Evolutionary conservation across 371 early-diverging fungal genomes (phyloP).

Genomic region (Gilbertella persicaria): DNA sequence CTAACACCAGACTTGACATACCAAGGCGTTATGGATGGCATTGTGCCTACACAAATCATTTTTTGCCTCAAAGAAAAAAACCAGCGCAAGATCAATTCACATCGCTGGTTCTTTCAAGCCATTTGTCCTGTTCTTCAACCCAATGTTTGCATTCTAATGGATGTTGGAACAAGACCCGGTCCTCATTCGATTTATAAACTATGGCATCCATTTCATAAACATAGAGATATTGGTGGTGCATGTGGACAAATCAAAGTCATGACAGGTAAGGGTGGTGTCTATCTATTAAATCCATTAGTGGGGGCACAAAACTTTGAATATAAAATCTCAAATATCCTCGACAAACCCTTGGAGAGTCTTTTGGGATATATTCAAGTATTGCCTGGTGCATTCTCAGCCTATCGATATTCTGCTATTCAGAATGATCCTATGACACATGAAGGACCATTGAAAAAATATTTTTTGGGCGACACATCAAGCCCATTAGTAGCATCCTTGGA

Average conservation of each 20-base stretch:
- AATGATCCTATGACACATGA: slow-evolving; percentile 53
- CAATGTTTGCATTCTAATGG: slow-evolving; percentile 86
- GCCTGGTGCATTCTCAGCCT: slow-evolving; percentile 92
- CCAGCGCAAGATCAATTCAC: slow-evolving; percentile 90
- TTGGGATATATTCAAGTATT: slow-evolving; percentile 90
- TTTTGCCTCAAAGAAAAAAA: slow-evolving; percentile 92
- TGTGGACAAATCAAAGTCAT: slow-evolving; percentile 95
- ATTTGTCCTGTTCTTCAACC: slow-evolving; percentile 85
- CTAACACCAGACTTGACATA: slow-evolving; percentile 69
- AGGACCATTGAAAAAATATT: slow-evolving; percentile 81
- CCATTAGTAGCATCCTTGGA: slow-evolving; percentile 7
- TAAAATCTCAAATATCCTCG: slow-evolving; percentile 91
- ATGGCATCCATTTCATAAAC: slow-evolving; percentile 88
- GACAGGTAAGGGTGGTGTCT: slow-evolving; percentile 67
- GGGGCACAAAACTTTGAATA: slow-evolving; percentile 93
- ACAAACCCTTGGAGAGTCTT: slow-evolving; percentile 89
- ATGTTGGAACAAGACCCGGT: slow-evolving; percentile 92
- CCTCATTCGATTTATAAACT: slow-evolving; percentile 84
- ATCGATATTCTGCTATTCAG: slow-evolving; percentile 79
- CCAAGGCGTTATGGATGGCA: slow-evolving; percentile 67
- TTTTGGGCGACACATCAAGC: slow-evolving; percentile 74
- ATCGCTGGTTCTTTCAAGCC: slow-evolving; percentile 97
- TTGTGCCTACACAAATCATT: slow-evolving; percentile 87
- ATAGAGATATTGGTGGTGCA: slow-evolving; percentile 84
- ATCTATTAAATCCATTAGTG: slow-evolving; percentile 78